Evolutionary conservation across 1,284 basidiomycete genomes (phyloP), one percentile per base, ranked within the genome.

Genomic region (Fistulinella cinereoalba): DNA sequence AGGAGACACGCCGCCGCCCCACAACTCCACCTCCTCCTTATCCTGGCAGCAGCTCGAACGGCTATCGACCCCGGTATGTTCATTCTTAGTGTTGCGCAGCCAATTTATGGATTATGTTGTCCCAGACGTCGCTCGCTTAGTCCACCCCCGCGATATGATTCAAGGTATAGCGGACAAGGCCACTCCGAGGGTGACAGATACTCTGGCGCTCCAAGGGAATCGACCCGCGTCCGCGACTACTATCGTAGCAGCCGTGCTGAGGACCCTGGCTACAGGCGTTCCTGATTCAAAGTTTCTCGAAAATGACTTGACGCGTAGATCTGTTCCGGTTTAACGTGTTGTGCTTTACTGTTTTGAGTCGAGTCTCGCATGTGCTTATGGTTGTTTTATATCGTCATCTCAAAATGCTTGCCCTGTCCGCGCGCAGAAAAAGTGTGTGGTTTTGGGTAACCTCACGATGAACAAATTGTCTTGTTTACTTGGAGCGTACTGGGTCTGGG

Each of bases 91-190:
- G 10, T n/a, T 0, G n/a, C 11, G 9, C 2, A 19, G 6, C 21
- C 9, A 27, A 24, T 19, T 50, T 16, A 51, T 36, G 5, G 8
- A 32, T 36, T 1, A 2, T 15, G 10, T 40, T 27, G 6, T 47
- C 23, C 5, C 55, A 88, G 85, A 48, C 84, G 86, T 60, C 83
- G 86, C 45, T 89, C 86, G 23, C 76, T 80, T 60, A 88, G 85
- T 57, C 84, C 84, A 39, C 66, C 70, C 27, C 61, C 72, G 50
- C 71, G 77, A 43, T 66, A 73, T 51, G 82, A 81, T 61, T 64
- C 71, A 37, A 68, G 71, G 21, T 52, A 54, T 50, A 65, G 66
- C 32, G 57, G 68, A 49, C 61, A 67, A 53, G 56, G 59, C 50
- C 53, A 60, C 54, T 79, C 83, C 55, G 61, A 76, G 54, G 62